phyloP scores from a whole-genome alignment of 345 rosid species.

The Eutrema heterophyllum region DNA sequence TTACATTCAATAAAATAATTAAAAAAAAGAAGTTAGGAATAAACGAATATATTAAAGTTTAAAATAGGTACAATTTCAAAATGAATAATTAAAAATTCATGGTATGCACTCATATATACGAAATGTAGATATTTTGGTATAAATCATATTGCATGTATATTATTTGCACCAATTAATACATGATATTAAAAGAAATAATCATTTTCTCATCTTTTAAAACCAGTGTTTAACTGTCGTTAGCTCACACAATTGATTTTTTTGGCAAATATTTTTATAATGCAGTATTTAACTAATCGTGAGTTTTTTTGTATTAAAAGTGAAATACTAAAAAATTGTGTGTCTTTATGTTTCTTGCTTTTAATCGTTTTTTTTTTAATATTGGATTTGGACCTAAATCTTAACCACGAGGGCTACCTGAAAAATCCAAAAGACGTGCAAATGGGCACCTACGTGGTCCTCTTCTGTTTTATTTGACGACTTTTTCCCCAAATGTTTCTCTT shows the following conservation, averaged over 20 bases:
- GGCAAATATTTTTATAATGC: too few relatives aligned
- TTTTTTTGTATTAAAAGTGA: background rate
- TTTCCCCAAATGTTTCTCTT: conserved; percentile 1
- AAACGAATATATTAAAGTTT: background rate
- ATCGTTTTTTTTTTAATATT: background rate
- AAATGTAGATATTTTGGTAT: background rate
- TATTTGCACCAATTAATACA: background rate
- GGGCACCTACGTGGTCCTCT: conserved; percentile 27
- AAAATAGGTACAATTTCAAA: background rate
- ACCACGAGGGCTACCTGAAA: conserved; percentile 23
- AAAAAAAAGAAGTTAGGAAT: background rate
- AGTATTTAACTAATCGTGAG: too few relatives aligned
- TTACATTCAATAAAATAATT: background rate
- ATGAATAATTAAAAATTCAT: background rate
- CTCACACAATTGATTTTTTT: background rate
- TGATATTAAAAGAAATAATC: background rate
- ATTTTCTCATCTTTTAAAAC: background rate
- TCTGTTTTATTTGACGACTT: conserved; percentile 25
- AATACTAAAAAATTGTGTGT: background rate
- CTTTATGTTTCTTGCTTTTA: background rate
- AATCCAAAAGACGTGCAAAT: conserved; percentile 27
- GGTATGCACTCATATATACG: background rate
- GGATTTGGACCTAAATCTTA: conserved; percentile 3
- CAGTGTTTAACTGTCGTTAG: background rate
- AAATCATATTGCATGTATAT: background rate